Conservation (phyloP, 1,284 basidiomycete species). For the Singerocomus rubriflavus region DNA sequence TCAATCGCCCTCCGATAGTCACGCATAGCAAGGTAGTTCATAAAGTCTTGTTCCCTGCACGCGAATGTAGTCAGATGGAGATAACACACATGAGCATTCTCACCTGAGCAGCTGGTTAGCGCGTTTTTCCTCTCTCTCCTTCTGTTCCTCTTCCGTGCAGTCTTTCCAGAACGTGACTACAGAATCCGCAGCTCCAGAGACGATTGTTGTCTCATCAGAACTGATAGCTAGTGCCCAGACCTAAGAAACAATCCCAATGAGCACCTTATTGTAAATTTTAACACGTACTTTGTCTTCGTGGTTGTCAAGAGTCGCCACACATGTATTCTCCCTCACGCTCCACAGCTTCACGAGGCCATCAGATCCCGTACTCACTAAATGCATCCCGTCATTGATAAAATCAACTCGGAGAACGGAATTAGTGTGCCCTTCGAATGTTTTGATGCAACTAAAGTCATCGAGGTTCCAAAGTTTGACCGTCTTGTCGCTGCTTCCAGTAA, state of each 20-base stretch:
- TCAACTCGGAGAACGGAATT: conserved; percentile 95
- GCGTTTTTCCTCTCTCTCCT: conserved; percentile 69
- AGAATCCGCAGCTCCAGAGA: conserved; percentile 94
- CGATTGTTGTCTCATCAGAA: conserved; percentile 73
- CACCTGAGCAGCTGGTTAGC: conserved; percentile 76
- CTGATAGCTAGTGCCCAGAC: conserved; percentile 91
- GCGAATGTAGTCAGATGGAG: conserved; percentile 4
- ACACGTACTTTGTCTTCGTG: conserved; percentile 87
- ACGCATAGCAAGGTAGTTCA: conserved; percentile 83
- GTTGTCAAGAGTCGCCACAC: conserved; percentile 87
- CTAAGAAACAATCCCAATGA: conserved; percentile 38
- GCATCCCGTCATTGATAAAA: conserved; percentile 82
- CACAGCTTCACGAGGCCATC: conserved; percentile 97
- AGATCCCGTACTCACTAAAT: conserved; percentile 85
- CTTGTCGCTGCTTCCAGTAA: conserved; percentile 93
- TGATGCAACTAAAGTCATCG: conserved; percentile 87
- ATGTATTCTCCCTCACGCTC: conserved; percentile 89
- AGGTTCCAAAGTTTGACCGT: conserved; percentile 93
- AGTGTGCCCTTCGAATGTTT: conserved; percentile 96
- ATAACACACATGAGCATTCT: conserved; percentile 31
- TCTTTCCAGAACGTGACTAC: conserved; percentile 94
- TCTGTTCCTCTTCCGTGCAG: conserved; percentile 77
- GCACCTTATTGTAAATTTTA: background rate
- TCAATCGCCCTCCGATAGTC: conserved; percentile 92
- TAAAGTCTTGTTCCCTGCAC: conserved; percentile 89